Evolutionary conservation across 1,139 yeast genomes (phyloP).

Genomic region (Kluyveromyces sp.): DNA sequence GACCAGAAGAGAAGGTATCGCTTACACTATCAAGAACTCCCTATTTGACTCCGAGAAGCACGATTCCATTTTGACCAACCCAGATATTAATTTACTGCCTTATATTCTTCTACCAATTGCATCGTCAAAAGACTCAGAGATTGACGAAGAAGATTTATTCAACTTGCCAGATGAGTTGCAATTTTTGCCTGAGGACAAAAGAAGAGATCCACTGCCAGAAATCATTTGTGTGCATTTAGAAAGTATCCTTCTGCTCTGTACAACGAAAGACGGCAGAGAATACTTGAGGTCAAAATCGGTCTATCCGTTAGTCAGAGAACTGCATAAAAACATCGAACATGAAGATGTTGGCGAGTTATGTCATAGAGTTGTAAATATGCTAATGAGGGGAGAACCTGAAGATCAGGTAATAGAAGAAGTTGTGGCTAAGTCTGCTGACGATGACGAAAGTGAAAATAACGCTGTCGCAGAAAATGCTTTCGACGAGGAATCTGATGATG

Average conservation of each 20-base stretch:
- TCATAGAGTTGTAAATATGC: constrained; percentile 73
- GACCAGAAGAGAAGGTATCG: constrained; percentile 85
- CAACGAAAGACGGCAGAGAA: constrained; percentile 68
- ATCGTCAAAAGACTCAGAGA: constrained; percentile 60
- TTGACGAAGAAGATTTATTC: constrained; percentile 79
- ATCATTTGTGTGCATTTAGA: constrained; percentile 70
- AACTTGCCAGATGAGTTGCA: constrained; percentile 86
- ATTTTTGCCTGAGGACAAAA: constrained; percentile 66
- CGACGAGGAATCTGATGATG: constrained; percentile 17
- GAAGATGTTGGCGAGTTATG: constrained; percentile 63
- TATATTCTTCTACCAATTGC: constrained; percentile 78
- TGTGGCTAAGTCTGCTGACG: constrained; percentile 37
- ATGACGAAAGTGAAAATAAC: constrained; percentile 22
- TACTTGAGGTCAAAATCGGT: constrained; percentile 69
- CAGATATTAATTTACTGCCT: constrained; percentile 67
- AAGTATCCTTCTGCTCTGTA: constrained; percentile 66
- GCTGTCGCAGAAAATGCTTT: constrained; percentile 20
- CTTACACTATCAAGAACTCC: constrained; percentile 85
- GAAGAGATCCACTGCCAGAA: constrained; percentile 63
- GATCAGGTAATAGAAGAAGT: constrained; percentile 49
- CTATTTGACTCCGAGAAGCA: constrained; percentile 76
- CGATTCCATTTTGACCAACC: constrained; percentile 49
- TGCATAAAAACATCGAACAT: constrained; percentile 62
- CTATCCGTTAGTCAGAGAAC: constrained; percentile 76
- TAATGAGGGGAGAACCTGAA: constrained; percentile 82